phyloP scores from a whole-genome alignment of 345 rosid species.

The Triadica sebifera region DNA sequence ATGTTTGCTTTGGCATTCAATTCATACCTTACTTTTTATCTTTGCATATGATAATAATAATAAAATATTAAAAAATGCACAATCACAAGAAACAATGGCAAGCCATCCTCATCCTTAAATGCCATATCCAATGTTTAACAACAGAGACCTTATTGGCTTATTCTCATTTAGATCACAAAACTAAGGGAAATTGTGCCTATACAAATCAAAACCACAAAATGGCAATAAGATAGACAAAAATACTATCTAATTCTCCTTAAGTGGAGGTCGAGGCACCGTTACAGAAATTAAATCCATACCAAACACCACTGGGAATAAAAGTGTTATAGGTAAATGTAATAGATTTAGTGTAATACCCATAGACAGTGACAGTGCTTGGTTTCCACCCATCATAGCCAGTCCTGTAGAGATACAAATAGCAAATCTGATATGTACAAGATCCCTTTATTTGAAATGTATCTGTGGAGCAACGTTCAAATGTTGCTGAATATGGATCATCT shows the following conservation, averaged over 20 bases:
- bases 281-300: constrained; percentile 63
- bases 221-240: no score
- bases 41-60: no score
- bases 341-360: constrained; percentile 36
- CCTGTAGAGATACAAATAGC: constrained; percentile 55
- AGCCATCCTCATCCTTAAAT: no score
- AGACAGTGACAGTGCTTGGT: constrained; percentile 52
- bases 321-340: constrained; percentile 49
- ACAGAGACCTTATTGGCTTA: no score
- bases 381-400: constrained; percentile 68
- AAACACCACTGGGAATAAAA: constrained; percentile 43
- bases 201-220: no score
- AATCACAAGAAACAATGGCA: no score
- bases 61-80: no score
- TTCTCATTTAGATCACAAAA: no score
- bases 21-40: no score
- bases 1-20: no score
- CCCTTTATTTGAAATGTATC: constrained; percentile 63
- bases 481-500: constrained; percentile 47
- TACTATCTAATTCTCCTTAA: background rate
- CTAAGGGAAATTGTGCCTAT: no score
- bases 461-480: constrained; percentile 64
- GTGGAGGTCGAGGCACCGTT: constrained; percentile 6
- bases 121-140: no score
- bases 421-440: constrained; percentile 54